Conservation (phyloP, 1,139 yeast genomes). For the Saccharomyces hybrid region DNA sequence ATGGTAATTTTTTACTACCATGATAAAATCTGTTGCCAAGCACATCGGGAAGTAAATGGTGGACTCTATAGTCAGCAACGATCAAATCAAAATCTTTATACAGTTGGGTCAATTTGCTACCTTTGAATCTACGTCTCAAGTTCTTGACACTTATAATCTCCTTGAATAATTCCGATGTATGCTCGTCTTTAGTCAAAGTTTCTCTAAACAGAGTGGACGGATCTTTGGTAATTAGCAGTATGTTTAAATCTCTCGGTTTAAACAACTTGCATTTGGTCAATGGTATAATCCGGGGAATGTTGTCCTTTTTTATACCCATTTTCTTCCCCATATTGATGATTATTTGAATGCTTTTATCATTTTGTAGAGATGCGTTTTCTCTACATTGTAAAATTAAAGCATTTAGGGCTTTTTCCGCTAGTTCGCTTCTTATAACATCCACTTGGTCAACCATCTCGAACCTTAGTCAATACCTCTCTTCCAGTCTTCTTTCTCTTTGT, state of each 20-base stretch:
- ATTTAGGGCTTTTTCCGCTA: slow-evolving; percentile 18
- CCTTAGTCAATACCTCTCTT: background rate
- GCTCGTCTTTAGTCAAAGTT: slow-evolving; percentile 37
- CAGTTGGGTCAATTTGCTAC: slow-evolving; percentile 40
- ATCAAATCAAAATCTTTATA: slow-evolving; percentile 58
- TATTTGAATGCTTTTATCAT: slow-evolving; percentile 37
- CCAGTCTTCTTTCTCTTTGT: background rate
- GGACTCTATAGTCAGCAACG: slow-evolving; percentile 58
- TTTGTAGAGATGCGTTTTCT: slow-evolving; percentile 18
- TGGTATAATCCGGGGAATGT: slow-evolving; percentile 59
- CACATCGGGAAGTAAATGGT: slow-evolving; percentile 48
- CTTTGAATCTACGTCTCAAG: slow-evolving; percentile 41
- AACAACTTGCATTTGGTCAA: slow-evolving; percentile 43
- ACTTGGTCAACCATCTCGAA: background rate
- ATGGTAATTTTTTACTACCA: slow-evolving; percentile 51
- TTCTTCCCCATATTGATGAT: slow-evolving; percentile 49
- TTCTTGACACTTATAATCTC: slow-evolving; percentile 53
- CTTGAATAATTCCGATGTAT: slow-evolving; percentile 52
- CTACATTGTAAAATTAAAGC: slow-evolving; percentile 22
- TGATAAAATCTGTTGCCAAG: slow-evolving; percentile 52
- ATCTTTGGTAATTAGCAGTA: slow-evolving; percentile 59
- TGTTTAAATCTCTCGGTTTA: slow-evolving; percentile 41
- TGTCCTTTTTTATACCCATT: slow-evolving; percentile 44
- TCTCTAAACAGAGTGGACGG: slow-evolving; percentile 52
- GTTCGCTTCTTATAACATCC: background rate